Base-by-base conservation (phyloP, 1,284 basidiomycete genomes). In the Rhodotorula glutinis region DNA sequence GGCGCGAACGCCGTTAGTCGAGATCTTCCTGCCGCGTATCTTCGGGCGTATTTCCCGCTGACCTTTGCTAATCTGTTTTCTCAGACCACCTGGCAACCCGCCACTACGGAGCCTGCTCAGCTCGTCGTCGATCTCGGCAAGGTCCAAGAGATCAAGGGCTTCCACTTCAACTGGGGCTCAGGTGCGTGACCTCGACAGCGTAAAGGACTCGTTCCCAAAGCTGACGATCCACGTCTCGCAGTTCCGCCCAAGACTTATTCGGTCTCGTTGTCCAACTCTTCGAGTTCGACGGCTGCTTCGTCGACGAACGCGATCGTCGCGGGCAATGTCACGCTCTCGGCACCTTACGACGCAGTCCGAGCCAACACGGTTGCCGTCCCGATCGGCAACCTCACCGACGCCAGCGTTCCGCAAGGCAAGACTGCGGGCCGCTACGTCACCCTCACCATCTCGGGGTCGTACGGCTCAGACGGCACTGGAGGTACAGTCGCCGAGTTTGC, bases 1-100 rank as follows among this genome's bases (percentile, higher is more conserved):
- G 76, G 76, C n/a, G 69, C 73, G 5, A 76, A 76, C 51, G 65
- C 70, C 3, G 66, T 68, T 11, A 46, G 66, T 54, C 0, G 21
- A 11, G 11, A 16, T 17, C 11, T 5, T 17, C 5, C 33, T 7
- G 33, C 33, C 7, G 33, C 33, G 33, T 11, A 38, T 38, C 11
- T 38, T 38, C 33, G n/a, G n/a, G n/a, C 33, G 5, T 38, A 7
- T 38, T 38, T 38, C 33, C 33, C 33, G 33, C 47, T 38, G 41
- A 46, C 62, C 17, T 52, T 8, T 16, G n/a, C n/a, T n/a, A n/a
- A 10, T 8, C 9, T 17, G 16, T 30, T 21, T 8, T 29, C 30
- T 0, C 38, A 68, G 59, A 72, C 70, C 1, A 51, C 54, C n/a
- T 72, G 70, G 70, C 67, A 65, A 38, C 70, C 70, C 19, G 52